Evolutionary conservation across 352 stramenopile species (phyloP).

Genomic region (Phytophthora sp.): DNA sequence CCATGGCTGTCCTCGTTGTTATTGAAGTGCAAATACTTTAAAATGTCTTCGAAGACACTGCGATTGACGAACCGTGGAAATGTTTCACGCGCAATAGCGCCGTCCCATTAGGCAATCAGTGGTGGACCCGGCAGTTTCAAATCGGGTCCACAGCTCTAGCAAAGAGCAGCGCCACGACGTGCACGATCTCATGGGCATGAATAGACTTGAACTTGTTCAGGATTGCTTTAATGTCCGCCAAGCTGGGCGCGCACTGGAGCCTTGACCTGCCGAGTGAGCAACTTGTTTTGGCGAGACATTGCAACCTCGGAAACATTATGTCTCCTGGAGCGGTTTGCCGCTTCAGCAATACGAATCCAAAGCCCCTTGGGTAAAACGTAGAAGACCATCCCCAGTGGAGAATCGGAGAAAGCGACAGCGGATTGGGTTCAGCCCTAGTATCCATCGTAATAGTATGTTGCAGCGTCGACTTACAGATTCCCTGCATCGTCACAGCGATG

Average conservation of each 20-base stretch:
- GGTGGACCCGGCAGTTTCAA: constrained; percentile 2
- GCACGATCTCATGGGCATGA: constrained; percentile 24
- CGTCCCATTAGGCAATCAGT: constrained; percentile 17
- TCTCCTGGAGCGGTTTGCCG: constrained; percentile 17
- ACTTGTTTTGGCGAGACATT: background rate
- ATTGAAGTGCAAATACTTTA: constrained; percentile 32
- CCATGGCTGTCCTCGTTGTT: constrained; percentile 16
- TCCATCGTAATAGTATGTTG: constrained; percentile 16
- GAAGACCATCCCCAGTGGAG: constrained; percentile 26
- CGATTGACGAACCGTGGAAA: constrained; percentile 28
- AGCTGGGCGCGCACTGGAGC: constrained; percentile 1
- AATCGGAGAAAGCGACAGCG: constrained; percentile 18
- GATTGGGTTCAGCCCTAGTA: constrained; percentile 12
- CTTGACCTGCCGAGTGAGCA: background rate
- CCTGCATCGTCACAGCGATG: background rate
- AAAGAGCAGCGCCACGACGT: constrained; percentile 12
- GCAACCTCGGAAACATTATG: constrained; percentile 4
- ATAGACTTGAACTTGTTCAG: constrained; percentile 18
- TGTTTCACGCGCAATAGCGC: constrained; percentile 23
- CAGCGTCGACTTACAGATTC: constrained; percentile 1
- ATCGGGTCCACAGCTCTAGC: constrained; percentile 12
- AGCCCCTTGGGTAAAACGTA: constrained; percentile 2
- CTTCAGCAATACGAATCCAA: constrained; percentile 16
- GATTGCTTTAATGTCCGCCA: constrained; percentile 7
- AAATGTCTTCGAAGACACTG: constrained; percentile 18